Evolutionary conservation across 805 yeast species (phyloP).

Genomic region (Saccharomycopsis olivae): DNA sequence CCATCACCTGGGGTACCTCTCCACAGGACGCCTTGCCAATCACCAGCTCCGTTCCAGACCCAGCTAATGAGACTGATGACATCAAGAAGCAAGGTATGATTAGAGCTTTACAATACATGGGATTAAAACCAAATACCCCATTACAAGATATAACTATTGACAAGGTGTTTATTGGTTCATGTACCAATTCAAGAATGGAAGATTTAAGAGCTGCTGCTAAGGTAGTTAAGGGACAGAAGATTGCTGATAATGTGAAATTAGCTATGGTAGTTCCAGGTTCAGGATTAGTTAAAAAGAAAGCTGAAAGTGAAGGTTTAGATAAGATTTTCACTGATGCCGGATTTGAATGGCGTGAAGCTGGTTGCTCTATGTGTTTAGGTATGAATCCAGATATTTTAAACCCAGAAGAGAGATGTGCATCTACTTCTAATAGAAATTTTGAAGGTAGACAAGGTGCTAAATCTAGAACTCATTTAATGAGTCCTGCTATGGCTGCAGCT

Average conservation of each 20-base stretch:
- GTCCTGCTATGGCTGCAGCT: slow-evolving; percentile 99
- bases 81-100: slow-evolving; percentile 75
- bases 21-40: slow-evolving; percentile 98
- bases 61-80: slow-evolving; percentile 51
- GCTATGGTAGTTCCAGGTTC: slow-evolving; percentile 97
- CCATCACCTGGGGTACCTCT: slow-evolving; percentile 99
- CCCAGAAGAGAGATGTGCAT: slow-evolving; percentile 96
- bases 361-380: slow-evolving; percentile 99
- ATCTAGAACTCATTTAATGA: slow-evolving; percentile 94
- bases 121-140: slow-evolving; percentile 74
- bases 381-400: slow-evolving; percentile 97
- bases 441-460: slow-evolving; percentile 98
- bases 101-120: slow-evolving; percentile 89
- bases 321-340: slow-evolving; percentile 87
- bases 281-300: slow-evolving; percentile 86
- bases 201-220: slow-evolving; percentile 93
- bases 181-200: slow-evolving; percentile 96
- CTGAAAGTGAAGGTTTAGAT: slow-evolving; percentile 91
- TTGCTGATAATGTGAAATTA: slow-evolving; percentile 69
- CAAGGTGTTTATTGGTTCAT: slow-evolving; percentile 95
- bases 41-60: slow-evolving; percentile 85
- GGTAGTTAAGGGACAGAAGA: slow-evolving; percentile 82
- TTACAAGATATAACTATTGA: slow-evolving; percentile 68
- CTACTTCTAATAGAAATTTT: slow-evolving; percentile 96
- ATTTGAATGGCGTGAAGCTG: slow-evolving; percentile 99